These are phyloP conservation scores for Lathyrus aphaca DNA, from an alignment of 306 rosid species.

Conservation along the genomic window DNA sequence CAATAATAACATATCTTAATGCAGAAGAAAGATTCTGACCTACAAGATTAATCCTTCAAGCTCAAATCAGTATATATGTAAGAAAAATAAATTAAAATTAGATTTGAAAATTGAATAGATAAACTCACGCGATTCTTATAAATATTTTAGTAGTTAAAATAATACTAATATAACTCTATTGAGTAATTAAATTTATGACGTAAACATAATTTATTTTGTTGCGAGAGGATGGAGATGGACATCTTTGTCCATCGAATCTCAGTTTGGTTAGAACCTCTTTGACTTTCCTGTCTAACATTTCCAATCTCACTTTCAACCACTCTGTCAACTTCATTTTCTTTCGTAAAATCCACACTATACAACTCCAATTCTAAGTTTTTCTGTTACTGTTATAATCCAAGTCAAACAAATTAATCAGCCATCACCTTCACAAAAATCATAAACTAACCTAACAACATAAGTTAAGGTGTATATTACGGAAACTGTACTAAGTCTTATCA, in stretches of 20 bases:
- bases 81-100: no score
- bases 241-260: constrained; percentile 41
- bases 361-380: not conserved
- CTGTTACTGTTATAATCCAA: not conserved
- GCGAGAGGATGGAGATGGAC: constrained; percentile 9
- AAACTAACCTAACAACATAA: no score
- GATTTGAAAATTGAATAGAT: no score
- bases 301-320: not conserved
- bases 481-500: not conserved
- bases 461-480: not conserved
- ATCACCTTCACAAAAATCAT: not conserved
- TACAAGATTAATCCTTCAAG: no score
- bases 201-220: not conserved
- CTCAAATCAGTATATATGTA: no score
- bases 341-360: not conserved
- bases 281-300: constrained; percentile 38
- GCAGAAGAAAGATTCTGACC: no score
- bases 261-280: constrained; percentile 44
- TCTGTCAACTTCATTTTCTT: not conserved
- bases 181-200: no score
- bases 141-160: no score
- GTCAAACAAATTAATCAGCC: constrained; percentile 10
- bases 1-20: no score
- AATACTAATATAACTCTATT: no score
- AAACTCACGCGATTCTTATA: no score